Base-by-base conservation (phyloP, 495 filamentous ascomycete species). In the Haplographium delicatum region DNA sequence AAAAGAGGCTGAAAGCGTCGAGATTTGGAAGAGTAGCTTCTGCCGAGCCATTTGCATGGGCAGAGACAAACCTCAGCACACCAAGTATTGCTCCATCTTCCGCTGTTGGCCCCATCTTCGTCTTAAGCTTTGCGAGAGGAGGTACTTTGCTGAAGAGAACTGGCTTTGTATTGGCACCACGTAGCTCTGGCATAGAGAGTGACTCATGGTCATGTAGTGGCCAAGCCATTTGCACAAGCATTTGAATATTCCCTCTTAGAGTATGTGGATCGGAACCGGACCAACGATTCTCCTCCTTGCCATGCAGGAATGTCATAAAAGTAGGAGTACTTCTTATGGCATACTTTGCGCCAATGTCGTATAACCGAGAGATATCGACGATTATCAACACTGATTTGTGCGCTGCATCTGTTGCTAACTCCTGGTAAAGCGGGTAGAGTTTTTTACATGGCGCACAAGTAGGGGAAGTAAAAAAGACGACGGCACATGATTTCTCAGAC, bases 401-500 rank as follows among this genome's bases (percentile, higher is more conserved):
- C n/a, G 82, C 83, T 20, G 80, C 75, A 56, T 91, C 84, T 25
- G 73, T 78, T 10, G 91, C 91, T 1, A 96, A 73, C 50, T 86
- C 73, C 45, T 95, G 84, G 58, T 89, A 96, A 5, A 83, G 68
- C 15, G 91, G 90, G 57, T 96, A 91, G 4, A 95, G 76, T 11
- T 78, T 66, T 65, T 83, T 89, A 75, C 91, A 96, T 3, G 91
- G 89, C 1, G 82, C 78, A 60, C 91, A 96, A 23, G 83, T 93
- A 3, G 86, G 74, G 8, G 86, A 91, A 2, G 91, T 96, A 67
- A 97, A 97, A 74, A 96, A 97, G 52, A 96, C 75, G 25, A 93
- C 81, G 3, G 88, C 87, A 55, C 86, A 90, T 1, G 82, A 77
- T 15, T 74, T 67, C 16, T 76, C 71, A 7, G 84, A 82, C 24